Percentiles rank a stretch among this genome's conserved stretches.
These are phyloP conservation scores for Polytrichum commune DNA, from an alignment of 225 moss, liverwort and hornwort genomes.

Conservation along the genomic window DNA sequence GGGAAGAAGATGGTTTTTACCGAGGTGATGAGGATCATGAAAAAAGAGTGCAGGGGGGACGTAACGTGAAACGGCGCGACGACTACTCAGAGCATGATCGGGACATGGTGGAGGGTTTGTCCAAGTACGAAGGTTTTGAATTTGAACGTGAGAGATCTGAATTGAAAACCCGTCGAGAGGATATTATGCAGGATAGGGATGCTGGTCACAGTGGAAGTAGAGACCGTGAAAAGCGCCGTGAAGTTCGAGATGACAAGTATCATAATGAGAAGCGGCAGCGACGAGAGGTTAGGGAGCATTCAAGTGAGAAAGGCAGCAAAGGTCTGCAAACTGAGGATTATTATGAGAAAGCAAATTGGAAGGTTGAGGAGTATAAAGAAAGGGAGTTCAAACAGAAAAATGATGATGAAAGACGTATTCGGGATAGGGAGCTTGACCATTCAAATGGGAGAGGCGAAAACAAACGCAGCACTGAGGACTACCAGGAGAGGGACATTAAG, in stretches of 20 bases:
- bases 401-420: constrained; percentile 1
- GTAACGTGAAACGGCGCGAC: constrained; percentile 16
- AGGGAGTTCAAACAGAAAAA: background rate
- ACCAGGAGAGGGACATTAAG: constrained; percentile 9
- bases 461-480: background rate
- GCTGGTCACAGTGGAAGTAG: constrained; percentile 13
- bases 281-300: constrained; percentile 10
- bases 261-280: constrained; percentile 21
- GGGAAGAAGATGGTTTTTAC: constrained; percentile 20
- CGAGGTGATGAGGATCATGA: constrained; percentile 10
- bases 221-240: constrained; percentile 24
- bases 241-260: constrained; percentile 15
- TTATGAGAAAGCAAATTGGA: background rate
- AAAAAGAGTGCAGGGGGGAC: constrained; percentile 16
- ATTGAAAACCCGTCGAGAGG: constrained; percentile 4
- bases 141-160: constrained; percentile 28
- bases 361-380: background rate
- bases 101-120: constrained; percentile 14
- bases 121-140: constrained; percentile 37
- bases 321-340: background rate
- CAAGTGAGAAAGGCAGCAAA: constrained; percentile 11
- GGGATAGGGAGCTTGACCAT: background rate
- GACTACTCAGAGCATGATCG: constrained; percentile 14
- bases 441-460: background rate
- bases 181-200: constrained; percentile 9